phyloP scores from a whole-genome alignment of 345 rosid species.

The Brassica nigra region DNA sequence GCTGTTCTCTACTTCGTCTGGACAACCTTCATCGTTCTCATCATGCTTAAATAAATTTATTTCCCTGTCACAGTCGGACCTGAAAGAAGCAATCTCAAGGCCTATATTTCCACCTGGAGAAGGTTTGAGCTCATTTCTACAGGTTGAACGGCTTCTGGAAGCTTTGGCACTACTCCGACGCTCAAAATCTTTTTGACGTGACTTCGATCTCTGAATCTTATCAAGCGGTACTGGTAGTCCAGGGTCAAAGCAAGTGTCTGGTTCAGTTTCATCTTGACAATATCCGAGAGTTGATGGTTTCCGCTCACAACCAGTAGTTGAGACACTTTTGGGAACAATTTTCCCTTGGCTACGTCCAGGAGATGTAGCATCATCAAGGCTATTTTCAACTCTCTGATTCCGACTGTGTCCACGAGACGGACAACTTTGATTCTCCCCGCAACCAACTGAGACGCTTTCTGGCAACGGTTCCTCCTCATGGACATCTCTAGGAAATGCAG shows the following conservation, averaged over 20 bases:
- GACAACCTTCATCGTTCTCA: slow-evolving; percentile 36
- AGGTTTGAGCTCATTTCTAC: slow-evolving; percentile 37
- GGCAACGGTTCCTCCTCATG: slow-evolving; percentile 38
- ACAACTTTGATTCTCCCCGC: slow-evolving; percentile 21
- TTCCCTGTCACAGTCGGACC: slow-evolving; percentile 42
- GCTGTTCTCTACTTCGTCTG: slow-evolving; percentile 31
- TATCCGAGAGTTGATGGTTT: slow-evolving; percentile 52
- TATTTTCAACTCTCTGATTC: slow-evolving; percentile 21
- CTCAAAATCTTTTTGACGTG: slow-evolving; percentile 72
- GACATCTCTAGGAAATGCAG: slow-evolving; percentile 55
- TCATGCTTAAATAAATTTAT: slow-evolving; percentile 41
- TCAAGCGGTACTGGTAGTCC: slow-evolving; percentile 57
- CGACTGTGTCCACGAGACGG: slow-evolving; percentile 6
- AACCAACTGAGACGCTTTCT: slow-evolving; percentile 34
- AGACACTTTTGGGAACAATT: slow-evolving; percentile 30
- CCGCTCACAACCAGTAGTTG: slow-evolving; percentile 41
- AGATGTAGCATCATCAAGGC: slow-evolving; percentile 26
- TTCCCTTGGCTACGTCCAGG: slow-evolving; percentile 26
- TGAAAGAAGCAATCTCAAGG: slow-evolving; percentile 47
- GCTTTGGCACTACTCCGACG: slow-evolving; percentile 69
- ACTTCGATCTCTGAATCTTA: slow-evolving; percentile 70
- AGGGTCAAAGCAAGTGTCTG: slow-evolving; percentile 42
- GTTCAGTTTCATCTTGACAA: slow-evolving; percentile 42
- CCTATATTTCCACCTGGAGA: slow-evolving; percentile 28
- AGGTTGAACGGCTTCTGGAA: slow-evolving; percentile 37